Evolutionary conservation across 257 asterid species (phyloP).

Genomic region (Plantago major): DNA sequence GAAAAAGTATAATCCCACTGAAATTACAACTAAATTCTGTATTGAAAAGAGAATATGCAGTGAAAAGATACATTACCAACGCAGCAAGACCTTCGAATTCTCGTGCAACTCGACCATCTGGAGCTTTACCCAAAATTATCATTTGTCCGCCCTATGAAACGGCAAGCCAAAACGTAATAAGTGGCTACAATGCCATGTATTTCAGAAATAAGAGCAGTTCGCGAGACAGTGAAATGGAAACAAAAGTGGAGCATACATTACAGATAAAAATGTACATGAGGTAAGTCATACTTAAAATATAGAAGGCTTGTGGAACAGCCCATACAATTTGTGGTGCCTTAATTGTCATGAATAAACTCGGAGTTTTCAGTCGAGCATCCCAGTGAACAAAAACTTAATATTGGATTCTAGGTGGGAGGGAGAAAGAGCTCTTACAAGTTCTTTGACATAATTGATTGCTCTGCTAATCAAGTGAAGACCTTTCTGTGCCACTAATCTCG

Average conservation of each 20-base stretch:
- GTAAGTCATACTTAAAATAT: constrained; percentile 3
- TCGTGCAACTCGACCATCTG: constrained; percentile 75
- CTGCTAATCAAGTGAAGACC: constrained; percentile 81
- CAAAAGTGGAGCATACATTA: not conserved
- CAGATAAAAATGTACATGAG: not conserved
- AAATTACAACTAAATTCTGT: constrained; percentile 2
- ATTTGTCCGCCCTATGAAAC: constrained; percentile 73
- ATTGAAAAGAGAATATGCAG: not conserved
- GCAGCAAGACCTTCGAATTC: constrained; percentile 76
- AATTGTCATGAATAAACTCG: not conserved
- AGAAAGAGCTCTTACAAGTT: constrained; percentile 41
- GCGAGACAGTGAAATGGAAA: not conserved
- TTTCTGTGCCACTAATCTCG: constrained; percentile 87
- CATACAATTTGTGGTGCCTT: not conserved
- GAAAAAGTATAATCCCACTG: not conserved
- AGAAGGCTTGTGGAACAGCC: not conserved
- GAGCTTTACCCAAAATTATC: constrained; percentile 74
- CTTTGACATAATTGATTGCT: constrained; percentile 56
- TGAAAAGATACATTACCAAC: constrained; percentile 44
- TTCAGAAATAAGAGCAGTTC: constrained; percentile 1
- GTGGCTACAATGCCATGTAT: not conserved
- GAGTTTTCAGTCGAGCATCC: constrained; percentile 6
- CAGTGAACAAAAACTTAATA: not conserved
- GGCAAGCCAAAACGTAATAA: constrained; percentile 8
- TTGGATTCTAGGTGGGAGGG: constrained; percentile 7